Conservation (phyloP, 2,329 filamentous ascomycete genomes). For the Eutypa lata region DNA sequence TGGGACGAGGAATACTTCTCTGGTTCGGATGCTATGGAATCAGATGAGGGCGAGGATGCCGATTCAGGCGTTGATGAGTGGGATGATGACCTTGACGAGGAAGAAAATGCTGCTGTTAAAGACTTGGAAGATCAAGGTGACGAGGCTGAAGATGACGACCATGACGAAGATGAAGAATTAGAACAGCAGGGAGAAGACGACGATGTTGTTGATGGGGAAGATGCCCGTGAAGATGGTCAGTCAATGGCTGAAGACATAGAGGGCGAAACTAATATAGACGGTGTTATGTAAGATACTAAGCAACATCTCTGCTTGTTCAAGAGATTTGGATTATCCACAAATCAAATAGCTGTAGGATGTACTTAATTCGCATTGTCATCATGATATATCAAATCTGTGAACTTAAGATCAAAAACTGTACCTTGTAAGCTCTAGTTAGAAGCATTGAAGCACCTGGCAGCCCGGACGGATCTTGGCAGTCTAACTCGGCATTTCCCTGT, state of each 20-base stretch:
- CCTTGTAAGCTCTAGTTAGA: too few relatives aligned
- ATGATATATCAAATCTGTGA: too few relatives aligned
- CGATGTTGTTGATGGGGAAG: constrained; percentile 13
- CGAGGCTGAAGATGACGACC: constrained; percentile 25
- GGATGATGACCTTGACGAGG: constrained; percentile 26
- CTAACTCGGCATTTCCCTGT: not conserved
- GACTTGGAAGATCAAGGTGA: constrained; percentile 8
- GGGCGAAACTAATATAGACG: not conserved
- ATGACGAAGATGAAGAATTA: constrained; percentile 18
- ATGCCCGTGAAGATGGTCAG: constrained; percentile 4
- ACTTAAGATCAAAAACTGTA: too few relatives aligned
- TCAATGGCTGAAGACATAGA: constrained; percentile 4
- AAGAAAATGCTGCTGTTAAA: constrained; percentile 20
- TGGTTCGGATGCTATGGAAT: constrained; percentile 16
- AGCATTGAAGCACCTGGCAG: too few relatives aligned
- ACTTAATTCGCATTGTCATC: too few relatives aligned
- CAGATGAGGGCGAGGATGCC: constrained; percentile 18
- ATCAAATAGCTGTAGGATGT: too few relatives aligned
- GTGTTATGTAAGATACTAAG: not conserved
- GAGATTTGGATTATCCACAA: too few relatives aligned
- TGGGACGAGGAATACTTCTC: constrained; percentile 19
- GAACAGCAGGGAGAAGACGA: constrained; percentile 13
- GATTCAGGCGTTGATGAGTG: constrained; percentile 21
- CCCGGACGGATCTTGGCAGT: constrained; percentile 3
- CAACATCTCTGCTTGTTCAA: too few relatives aligned